A percentile compares a stretch with the other conserved stretches of the same genome.
Conservation (phyloP, 1,284 basidiomycete genomes). For the Trametes pubescens region DNA sequence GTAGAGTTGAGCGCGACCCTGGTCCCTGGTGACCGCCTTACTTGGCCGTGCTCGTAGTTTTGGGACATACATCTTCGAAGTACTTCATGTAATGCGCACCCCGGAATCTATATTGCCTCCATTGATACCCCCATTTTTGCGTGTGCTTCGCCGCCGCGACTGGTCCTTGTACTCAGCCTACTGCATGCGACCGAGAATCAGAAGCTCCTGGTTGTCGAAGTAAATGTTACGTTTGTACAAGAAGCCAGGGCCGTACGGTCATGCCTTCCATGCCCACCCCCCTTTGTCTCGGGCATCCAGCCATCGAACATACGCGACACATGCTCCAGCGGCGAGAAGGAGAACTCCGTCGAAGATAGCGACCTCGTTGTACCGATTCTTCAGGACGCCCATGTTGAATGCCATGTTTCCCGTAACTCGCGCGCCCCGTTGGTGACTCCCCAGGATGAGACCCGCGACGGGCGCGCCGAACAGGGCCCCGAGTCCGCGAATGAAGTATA, state of each 20-base stretch:
- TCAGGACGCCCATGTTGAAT: slow-evolving; percentile 33
- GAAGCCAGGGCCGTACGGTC: slow-evolving; percentile 4
- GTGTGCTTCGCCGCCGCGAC: slow-evolving; percentile 1
- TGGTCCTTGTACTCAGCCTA: slow-evolving; percentile 1
- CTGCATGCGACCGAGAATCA: background rate
- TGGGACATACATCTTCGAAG: slow-evolving; percentile 56
- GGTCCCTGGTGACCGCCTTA: slow-evolving; percentile 32
- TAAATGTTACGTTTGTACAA: slow-evolving; percentile 23
- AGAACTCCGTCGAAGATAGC: slow-evolving; percentile 50
- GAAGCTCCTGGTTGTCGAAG: slow-evolving; percentile 1
- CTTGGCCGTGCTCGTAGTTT: slow-evolving; percentile 61
- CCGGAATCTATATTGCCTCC: slow-evolving; percentile 11
- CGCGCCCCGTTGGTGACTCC: slow-evolving; percentile 43
- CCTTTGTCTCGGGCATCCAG: slow-evolving; percentile 53
- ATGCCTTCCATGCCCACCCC: slow-evolving; percentile 52
- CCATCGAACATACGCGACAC: slow-evolving; percentile 54
- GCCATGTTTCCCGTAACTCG: slow-evolving; percentile 11
- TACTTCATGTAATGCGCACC: slow-evolving; percentile 6
- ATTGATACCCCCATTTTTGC: slow-evolving; percentile 18
- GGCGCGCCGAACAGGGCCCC: slow-evolving; percentile 52
- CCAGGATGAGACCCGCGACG: slow-evolving; percentile 51
- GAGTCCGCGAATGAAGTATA: slow-evolving; percentile 52
- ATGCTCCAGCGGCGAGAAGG: slow-evolving; percentile 48
- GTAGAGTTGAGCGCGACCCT: slow-evolving; percentile 61
- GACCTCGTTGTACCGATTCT: slow-evolving; percentile 48